A percentile compares a stretch with the other conserved stretches of the same genome.
Evolutionary conservation across 2,329 filamentous ascomycete genomes (phyloP).

Genomic region (Scleromitrula shiraiana): DNA sequence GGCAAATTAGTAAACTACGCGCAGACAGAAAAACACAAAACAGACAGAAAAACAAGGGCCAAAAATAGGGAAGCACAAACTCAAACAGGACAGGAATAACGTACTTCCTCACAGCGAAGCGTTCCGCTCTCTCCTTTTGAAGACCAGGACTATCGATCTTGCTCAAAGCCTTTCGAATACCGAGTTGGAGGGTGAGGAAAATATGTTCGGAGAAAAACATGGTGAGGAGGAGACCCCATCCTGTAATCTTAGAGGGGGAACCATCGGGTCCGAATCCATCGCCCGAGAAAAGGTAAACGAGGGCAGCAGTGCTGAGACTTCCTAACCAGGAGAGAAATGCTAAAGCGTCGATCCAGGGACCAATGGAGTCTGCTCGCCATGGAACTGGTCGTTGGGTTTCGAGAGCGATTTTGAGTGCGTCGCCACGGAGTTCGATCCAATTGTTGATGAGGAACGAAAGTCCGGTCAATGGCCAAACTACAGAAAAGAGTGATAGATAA

Average conservation of each 20-base stretch:
- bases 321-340: constrained; percentile 92
- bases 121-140: constrained; percentile 75
- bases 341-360: constrained; percentile 80
- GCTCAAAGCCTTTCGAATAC: constrained; percentile 62
- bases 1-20: too few relatives aligned
- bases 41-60: too few relatives aligned
- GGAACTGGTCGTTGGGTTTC: constrained; percentile 85
- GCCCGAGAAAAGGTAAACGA: constrained; percentile 82
- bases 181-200: constrained; percentile 70
- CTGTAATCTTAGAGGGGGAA: constrained; percentile 61
- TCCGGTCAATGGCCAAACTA: constrained; percentile 89
- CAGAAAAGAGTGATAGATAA: constrained; percentile 84
- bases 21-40: too few relatives aligned
- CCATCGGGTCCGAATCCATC: constrained; percentile 57
- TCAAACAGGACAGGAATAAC: constrained; percentile 32
- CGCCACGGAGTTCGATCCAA: constrained; percentile 88
- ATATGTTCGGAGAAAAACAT: constrained; percentile 84
- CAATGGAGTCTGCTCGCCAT: constrained; percentile 86
- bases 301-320: constrained; percentile 75
- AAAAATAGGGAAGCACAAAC: not conserved
- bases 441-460: constrained; percentile 89
- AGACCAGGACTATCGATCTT: constrained; percentile 81
- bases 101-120: constrained; percentile 71
- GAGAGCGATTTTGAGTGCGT: constrained; percentile 88
- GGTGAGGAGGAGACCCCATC: constrained; percentile 72